Evolutionary conservation across 2,329 filamentous ascomycete species (phyloP), one percentile per base, ranked within the genome.

Genomic region (Talaromyces sp.): DNA sequence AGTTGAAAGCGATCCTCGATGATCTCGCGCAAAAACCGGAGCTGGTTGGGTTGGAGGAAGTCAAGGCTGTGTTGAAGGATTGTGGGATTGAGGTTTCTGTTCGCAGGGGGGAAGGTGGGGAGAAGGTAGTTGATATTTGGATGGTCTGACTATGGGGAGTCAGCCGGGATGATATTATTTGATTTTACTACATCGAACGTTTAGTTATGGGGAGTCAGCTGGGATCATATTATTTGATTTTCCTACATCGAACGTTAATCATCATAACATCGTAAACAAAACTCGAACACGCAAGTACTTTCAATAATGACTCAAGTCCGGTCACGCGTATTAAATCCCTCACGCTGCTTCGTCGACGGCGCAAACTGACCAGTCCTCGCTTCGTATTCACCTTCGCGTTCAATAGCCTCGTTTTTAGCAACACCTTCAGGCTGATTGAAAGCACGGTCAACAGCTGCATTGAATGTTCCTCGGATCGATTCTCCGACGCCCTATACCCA

Each of bases 401-500:
- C 69, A 63, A 76, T 73, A 8, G 63, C 66, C 15, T 71, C 65
- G 56, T 77, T 76, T 59, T 70, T 70, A 13, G 62, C 64, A 1
- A 66, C 70, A 5, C 71, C 69, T 28, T 75, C 67, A 2, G 67
- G 56, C 19, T 72, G 67, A 28, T 73, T 69, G 61, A 76, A 74
- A 5, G 71, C 64, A 53, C 68, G 65, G 60, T 77, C 75, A 41
- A 76, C 67, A 0, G 71, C 69, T n/a, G 70, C 67, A 55, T 65
- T 72, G 3, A 73, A 50, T 1, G 67, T 67, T 4, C 75, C 75
- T 17, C 75, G 73, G 35, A 77, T 62, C 3, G 70, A 69, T 60
- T 77, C 75, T 5, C 75, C 75, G 17, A 68, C 66, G 7, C 75
- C 74, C 72, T 77, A 62, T 60, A 54, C 3, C 56, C 15, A 37